These are phyloP conservation scores for Aegilops sharonensis DNA, from an alignment of 176 grass and related monocot species.

Conservation along the genomic window DNA sequence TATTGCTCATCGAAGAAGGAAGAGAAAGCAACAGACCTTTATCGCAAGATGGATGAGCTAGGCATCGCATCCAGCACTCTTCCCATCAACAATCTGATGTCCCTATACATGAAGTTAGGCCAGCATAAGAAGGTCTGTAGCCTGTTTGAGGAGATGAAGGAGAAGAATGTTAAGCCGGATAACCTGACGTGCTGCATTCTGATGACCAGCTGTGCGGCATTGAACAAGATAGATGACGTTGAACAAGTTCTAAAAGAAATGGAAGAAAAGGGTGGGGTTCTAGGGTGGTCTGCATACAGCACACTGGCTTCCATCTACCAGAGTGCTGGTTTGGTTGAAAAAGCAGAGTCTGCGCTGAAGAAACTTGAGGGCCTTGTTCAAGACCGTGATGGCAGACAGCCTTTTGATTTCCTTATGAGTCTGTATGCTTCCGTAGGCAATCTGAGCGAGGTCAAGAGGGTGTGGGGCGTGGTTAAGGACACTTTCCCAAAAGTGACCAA, in stretches of 20 bases:
- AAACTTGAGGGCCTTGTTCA: slow-evolving; percentile 59
- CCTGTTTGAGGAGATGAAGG: slow-evolving; percentile 70
- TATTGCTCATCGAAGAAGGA: slow-evolving; percentile 50
- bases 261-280: slow-evolving; percentile 27
- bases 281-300: slow-evolving; percentile 62
- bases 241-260: slow-evolving; percentile 72
- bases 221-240: slow-evolving; percentile 51
- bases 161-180: slow-evolving; percentile 50
- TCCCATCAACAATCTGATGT: slow-evolving; percentile 66
- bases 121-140: slow-evolving; percentile 49
- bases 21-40: slow-evolving; percentile 60
- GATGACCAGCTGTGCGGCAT: slow-evolving; percentile 60
- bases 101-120: slow-evolving; percentile 56
- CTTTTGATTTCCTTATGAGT: slow-evolving; percentile 60
- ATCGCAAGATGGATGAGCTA: slow-evolving; percentile 51
- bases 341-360: slow-evolving; percentile 69
- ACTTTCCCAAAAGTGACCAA: slow-evolving; percentile 54
- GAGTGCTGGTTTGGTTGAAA: slow-evolving; percentile 46
- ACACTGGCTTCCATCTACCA: slow-evolving; percentile 70
- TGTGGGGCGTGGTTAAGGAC: slow-evolving; percentile 56
- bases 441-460: slow-evolving; percentile 52
- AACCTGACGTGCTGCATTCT: slow-evolving; percentile 67
- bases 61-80: slow-evolving; percentile 28
- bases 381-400: slow-evolving; percentile 32
- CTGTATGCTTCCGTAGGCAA: slow-evolving; percentile 61